Percentiles rank a stretch among this genome's conserved stretches.
Evolutionary conservation across 75 land plant genomes (phyloP).

Genomic region (Cunninghamia lanceolata): DNA sequence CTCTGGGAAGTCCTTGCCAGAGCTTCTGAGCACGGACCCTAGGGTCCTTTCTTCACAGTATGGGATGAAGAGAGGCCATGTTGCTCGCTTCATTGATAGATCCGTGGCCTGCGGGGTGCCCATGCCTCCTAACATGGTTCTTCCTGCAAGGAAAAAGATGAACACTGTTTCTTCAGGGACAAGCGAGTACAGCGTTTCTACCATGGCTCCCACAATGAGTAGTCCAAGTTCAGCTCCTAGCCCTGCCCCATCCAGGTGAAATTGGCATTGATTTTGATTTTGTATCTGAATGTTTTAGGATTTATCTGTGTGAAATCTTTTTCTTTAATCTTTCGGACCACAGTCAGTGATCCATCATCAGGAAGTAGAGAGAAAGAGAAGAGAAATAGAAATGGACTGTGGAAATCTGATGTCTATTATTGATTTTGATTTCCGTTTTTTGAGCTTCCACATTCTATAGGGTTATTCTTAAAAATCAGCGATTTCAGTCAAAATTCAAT

Average conservation of each 20-base stretch:
- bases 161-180: neutral
- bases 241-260: neutral
- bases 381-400: no score
- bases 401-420: no score
- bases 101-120: conserved; percentile 30
- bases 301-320: no score
- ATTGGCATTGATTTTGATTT: conserved; percentile 27
- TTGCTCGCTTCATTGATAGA: conserved; percentile 61
- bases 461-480: no score
- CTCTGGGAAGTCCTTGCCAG: conserved; percentile 47
- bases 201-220: neutral
- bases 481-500: no score
- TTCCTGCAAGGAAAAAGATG: conserved; percentile 8
- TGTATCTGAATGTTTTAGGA: no score
- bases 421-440: conserved; percentile 24
- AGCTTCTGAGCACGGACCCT: conserved; percentile 39
- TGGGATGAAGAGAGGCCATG: conserved; percentile 71
- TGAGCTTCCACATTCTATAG: neutral
- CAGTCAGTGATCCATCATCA: no score
- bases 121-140: conserved; percentile 16
- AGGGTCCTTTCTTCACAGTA: conserved; percentile 37
- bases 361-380: no score
- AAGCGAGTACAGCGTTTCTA: neutral
- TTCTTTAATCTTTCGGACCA: no score
- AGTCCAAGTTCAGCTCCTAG: neutral